Evolutionary conservation across 805 yeast genomes (phyloP), one percentile per base, ranked within the genome.

Genomic region (Alloascoidea africana): DNA sequence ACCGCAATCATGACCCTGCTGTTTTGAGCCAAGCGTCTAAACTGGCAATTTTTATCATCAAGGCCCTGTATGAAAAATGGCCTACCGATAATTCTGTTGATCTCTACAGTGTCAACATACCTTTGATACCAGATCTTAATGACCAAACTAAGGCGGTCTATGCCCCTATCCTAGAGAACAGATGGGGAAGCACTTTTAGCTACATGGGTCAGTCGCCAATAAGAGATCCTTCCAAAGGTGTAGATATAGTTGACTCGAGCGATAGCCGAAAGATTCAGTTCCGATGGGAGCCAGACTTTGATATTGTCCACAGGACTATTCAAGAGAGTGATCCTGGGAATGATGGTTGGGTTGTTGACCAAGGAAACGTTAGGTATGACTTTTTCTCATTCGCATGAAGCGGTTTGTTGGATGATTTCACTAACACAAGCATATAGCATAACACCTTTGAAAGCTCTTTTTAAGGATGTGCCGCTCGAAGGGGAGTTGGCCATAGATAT

Each of bases 201-300:
- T n/a, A 11, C 8, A 34, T 8, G 5, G 32, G 13, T 23, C 6
- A 6, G 6, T 14, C 5, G 17, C 37, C 53, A 50, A 39, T 34
- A 30, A 14, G 17, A 2, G 56, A 52, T 35, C 51, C 49, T 17
- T 35, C 46, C 32, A 44, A 46, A 4, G 38, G 37, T 5, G 42
- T 46, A n/a, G 50, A 45, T 4, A 34, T 39, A 11, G 16, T 34
- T 14, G 49, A 43, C 40, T 36, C 33, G 38, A 48, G 4, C 50
- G 37, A 49, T 2, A 53, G 57, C 16, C 59, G 69, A 15, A 51
- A 58, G 42, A 61, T 68, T 18, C 65, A 69, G 39, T 91, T 75
- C 56, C 62, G 60, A 42, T 89, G 98, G 98, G 64, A 65, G 34
- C 98, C 98, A 1, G 73, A 86, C 51, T 85, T 84, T 56, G 69